A percentile compares a stretch with the other conserved stretches of the same genome.
Evolutionary conservation across 2,329 filamentous ascomycete genomes (phyloP).

Genomic region (Colletotrichum sidae): DNA sequence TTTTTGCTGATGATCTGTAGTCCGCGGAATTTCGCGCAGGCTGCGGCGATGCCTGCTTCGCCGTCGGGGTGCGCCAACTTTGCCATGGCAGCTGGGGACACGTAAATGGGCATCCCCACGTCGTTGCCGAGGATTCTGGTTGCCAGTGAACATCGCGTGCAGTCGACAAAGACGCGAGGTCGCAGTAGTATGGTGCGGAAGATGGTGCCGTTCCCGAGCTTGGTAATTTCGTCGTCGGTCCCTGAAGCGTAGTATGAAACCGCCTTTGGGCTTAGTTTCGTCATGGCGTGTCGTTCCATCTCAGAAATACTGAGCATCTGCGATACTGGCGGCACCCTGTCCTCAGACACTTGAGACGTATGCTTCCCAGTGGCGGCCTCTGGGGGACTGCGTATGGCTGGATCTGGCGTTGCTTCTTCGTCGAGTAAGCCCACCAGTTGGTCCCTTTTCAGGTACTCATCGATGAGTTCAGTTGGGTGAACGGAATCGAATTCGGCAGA

Average conservation of each 20-base stretch:
- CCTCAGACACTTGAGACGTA: slow-evolving; percentile 27
- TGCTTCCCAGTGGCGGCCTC: slow-evolving; percentile 58
- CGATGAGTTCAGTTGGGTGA: slow-evolving; percentile 82
- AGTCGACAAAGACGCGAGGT: slow-evolving; percentile 85
- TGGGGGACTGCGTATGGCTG: neutral
- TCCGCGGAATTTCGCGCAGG: slow-evolving; percentile 75
- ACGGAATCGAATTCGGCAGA: slow-evolving; percentile 89
- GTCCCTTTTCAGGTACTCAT: slow-evolving; percentile 77
- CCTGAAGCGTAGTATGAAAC: slow-evolving; percentile 93
- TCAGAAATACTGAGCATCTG: slow-evolving; percentile 83
- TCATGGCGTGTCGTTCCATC: slow-evolving; percentile 79
- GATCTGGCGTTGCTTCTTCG: slow-evolving; percentile 43
- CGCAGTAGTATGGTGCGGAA: slow-evolving; percentile 83
- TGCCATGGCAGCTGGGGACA: slow-evolving; percentile 85
- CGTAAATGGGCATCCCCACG: slow-evolving; percentile 78
- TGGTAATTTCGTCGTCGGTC: slow-evolving; percentile 80
- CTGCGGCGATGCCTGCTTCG: slow-evolving; percentile 81
- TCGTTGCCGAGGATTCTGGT: slow-evolving; percentile 77
- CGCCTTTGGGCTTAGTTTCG: slow-evolving; percentile 78
- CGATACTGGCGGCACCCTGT: slow-evolving; percentile 65
- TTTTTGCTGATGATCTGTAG: slow-evolving; percentile 87
- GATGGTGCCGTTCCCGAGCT: slow-evolving; percentile 78
- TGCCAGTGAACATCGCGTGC: slow-evolving; percentile 75
- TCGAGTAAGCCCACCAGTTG: slow-evolving; percentile 79
- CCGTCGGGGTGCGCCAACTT: slow-evolving; percentile 80